These are phyloP conservation scores for Persicaria tinctoria DNA, from an alignment of 148 eudicot genomes.

Conservation along the genomic window DNA sequence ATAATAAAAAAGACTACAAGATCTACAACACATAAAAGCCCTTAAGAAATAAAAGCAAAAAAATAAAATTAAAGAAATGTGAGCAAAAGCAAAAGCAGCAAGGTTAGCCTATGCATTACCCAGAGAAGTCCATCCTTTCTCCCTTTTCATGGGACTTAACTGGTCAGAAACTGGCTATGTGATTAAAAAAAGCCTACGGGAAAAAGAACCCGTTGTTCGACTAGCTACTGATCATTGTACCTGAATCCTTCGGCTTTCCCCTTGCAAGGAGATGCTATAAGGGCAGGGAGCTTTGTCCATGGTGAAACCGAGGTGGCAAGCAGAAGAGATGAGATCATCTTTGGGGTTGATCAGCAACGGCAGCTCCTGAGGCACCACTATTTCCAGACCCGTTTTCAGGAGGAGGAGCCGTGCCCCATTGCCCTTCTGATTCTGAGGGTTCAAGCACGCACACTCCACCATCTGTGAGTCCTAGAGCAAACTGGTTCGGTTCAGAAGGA, in stretches of 20 bases:
- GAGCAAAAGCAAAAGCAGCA: not conserved
- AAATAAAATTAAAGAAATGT: too few species aligned
- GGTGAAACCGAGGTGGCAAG: not conserved
- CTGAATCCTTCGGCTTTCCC: not conserved
- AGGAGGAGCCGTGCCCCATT: slow-evolving; percentile 16
- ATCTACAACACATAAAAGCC: slow-evolving; percentile 6
- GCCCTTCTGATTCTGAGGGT: slow-evolving; percentile 15
- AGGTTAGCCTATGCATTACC: slow-evolving; percentile 7
- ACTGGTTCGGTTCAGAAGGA: slow-evolving; percentile 18
- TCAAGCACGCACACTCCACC: slow-evolving; percentile 19
- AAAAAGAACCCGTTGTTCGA: not conserved
- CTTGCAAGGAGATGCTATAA: not conserved
- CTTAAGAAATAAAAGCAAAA: not conserved
- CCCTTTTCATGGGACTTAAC: not conserved
- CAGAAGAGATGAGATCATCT: slow-evolving; percentile 4
- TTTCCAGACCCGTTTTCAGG: slow-evolving; percentile 16
- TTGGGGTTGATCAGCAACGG: slow-evolving; percentile 13
- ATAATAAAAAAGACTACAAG: not conserved
- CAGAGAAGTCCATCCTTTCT: not conserved
- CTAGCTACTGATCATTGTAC: not conserved
- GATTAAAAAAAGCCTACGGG: not conserved
- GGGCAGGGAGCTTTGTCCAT: too few species aligned
- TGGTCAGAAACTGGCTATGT: slow-evolving; percentile 9
- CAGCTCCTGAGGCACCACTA: slow-evolving; percentile 4
- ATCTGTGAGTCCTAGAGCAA: slow-evolving; percentile 15